Evolutionary conservation across 2,329 filamentous ascomycete species (phyloP).

Genomic region (Sporothrix protearum): DNA sequence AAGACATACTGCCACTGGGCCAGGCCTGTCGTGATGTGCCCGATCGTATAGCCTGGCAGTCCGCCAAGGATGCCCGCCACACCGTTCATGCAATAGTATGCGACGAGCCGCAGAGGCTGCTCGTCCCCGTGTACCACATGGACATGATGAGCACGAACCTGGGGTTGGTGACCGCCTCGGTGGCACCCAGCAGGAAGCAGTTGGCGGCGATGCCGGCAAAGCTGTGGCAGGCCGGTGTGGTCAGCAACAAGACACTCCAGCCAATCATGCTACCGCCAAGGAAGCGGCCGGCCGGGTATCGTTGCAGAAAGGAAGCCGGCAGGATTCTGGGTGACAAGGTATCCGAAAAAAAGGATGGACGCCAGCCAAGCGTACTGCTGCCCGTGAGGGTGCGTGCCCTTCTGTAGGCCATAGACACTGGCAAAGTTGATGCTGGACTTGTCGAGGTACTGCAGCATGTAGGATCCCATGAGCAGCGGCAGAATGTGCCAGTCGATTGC

Average conservation of each 20-base stretch:
- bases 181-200: conserved; percentile 59
- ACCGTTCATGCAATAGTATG: conserved; percentile 59
- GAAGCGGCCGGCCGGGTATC: conserved; percentile 37
- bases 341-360: conserved; percentile 24
- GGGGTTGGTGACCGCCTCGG: conserved; percentile 51
- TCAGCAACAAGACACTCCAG: conserved; percentile 46
- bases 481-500: conserved; percentile 58
- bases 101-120: conserved; percentile 57
- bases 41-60: conserved; percentile 29
- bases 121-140: conserved; percentile 63
- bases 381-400: conserved; percentile 31
- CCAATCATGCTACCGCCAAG: conserved; percentile 50
- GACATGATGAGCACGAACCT: conserved; percentile 60
- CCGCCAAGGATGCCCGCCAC: conserved; percentile 38
- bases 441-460: conserved; percentile 61
- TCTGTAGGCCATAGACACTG: conserved; percentile 26
- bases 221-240: conserved; percentile 52
- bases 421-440: conserved; percentile 38
- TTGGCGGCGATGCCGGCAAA: conserved; percentile 56
- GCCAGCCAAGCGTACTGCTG: conserved; percentile 37
- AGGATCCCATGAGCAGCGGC: conserved; percentile 55
- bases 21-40: conserved; percentile 31
- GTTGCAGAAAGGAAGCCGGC: conserved; percentile 35
- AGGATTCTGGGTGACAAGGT: conserved; percentile 32
- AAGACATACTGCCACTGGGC: conserved; percentile 40